These are phyloP conservation scores for Hevea brasiliensis DNA, from an alignment of 345 rosid genomes.

Conservation along the genomic window DNA sequence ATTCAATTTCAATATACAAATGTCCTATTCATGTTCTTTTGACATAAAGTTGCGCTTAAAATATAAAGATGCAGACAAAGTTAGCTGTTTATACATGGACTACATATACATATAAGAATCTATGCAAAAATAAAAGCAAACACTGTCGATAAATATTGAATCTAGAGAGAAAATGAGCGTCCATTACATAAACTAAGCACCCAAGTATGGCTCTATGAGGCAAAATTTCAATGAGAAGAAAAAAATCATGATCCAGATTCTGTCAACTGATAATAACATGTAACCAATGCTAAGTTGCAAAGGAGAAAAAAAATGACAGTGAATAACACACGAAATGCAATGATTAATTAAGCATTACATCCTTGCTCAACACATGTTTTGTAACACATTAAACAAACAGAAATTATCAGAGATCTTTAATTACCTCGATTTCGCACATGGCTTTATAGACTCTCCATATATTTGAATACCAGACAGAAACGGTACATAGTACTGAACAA, in stretches of 20 bases:
- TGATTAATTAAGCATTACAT: background rate
- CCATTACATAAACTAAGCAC: background rate
- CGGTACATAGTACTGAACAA: conserved; percentile 51
- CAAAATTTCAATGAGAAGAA: too few relatives aligned
- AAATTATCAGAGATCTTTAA: background rate
- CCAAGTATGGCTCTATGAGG: too few relatives aligned
- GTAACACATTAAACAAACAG: background rate
- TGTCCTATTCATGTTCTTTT: background rate
- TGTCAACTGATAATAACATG: background rate
- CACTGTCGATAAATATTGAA: too few relatives aligned
- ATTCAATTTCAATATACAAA: too few relatives aligned
- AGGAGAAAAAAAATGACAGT: background rate
- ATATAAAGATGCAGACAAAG: background rate
- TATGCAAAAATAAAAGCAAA: too few relatives aligned
- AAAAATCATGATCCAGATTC: too few relatives aligned
- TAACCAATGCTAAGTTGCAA: background rate
- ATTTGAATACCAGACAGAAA: conserved; percentile 51
- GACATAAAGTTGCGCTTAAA: background rate
- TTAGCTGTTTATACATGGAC: too few relatives aligned
- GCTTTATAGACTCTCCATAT: conserved; percentile 24
- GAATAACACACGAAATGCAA: background rate
- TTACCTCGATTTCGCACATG: conserved; percentile 16
- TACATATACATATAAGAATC: background rate
- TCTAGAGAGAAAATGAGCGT: background rate
- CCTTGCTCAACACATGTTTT: background rate